Percentiles rank a stretch among this genome's conserved stretches.
phyloP scores from a whole-genome alignment of 768 basidiomycete genomes.

The Phaffia tasmanica region DNA sequence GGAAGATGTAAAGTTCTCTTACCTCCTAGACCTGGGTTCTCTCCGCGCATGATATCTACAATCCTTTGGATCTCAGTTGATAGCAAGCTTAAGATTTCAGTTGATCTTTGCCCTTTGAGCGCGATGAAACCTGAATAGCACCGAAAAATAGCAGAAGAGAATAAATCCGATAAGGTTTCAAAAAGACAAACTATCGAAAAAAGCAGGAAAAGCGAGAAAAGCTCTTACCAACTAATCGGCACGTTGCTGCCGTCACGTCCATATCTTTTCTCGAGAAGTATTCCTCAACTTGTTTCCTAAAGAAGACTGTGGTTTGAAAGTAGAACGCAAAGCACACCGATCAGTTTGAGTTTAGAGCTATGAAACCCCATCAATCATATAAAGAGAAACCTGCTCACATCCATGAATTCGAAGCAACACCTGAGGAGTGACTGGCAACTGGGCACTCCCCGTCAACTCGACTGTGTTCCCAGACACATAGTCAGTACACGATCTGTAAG shows the following conservation, averaged over 20 bases:
- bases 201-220: not conserved
- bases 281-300: constrained; percentile 23
- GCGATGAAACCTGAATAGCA: constrained; percentile 9
- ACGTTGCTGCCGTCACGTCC: constrained; percentile 23
- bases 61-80: not conserved
- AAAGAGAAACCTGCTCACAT: constrained; percentile 17
- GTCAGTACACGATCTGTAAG: constrained; percentile 57
- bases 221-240: constrained; percentile 17
- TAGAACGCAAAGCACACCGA: not conserved
- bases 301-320: constrained; percentile 9
- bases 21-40: constrained; percentile 7
- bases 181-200: not conserved
- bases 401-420: constrained; percentile 28
- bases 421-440: constrained; percentile 14
- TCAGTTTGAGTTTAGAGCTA: not conserved
- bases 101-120: constrained; percentile 7
- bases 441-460: constrained; percentile 12
- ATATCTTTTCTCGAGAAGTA: constrained; percentile 25
- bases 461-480: constrained; percentile 44
- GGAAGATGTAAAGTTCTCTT: constrained; percentile 43
- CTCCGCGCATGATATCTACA: constrained; percentile 7
- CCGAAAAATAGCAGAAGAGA: not conserved
- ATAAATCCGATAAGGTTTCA: no score
- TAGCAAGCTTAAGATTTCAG: not conserved
- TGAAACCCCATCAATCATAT: not conserved